phyloP scores from a whole-genome alignment of 306 rosid species.

The Glycine latifolia region DNA sequence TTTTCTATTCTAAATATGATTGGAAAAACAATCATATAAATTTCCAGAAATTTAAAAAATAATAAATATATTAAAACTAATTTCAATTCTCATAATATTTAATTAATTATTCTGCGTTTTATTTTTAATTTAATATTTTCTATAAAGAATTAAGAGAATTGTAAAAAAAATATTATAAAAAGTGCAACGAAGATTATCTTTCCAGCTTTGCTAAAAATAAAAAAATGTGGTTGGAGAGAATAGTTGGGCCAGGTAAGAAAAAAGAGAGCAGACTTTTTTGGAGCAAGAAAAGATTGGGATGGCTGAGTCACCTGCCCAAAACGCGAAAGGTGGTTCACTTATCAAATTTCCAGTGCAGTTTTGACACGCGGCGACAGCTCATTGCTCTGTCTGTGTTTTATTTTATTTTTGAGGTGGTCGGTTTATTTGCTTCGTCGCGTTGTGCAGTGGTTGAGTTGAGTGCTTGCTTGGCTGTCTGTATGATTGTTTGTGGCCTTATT shows the following conservation, averaged over 20 bases:
- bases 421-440: background rate
- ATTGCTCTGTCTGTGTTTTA: background rate
- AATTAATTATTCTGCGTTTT: too few species aligned
- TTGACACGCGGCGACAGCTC: conserved; percentile 23
- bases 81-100: too few species aligned
- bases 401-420: conserved; percentile 1
- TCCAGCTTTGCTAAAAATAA: too few species aligned
- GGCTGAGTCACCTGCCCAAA: conserved; percentile 40
- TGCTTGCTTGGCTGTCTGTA: background rate
- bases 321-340: conserved; percentile 1
- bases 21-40: too few species aligned
- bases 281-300: conserved; percentile 29
- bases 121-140: too few species aligned
- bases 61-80: too few species aligned
- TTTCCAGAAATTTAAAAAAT: too few species aligned
- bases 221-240: background rate
- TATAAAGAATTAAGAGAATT: too few species aligned
- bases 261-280: conserved; percentile 19
- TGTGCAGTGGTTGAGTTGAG: conserved; percentile 37
- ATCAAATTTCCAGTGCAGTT: background rate
- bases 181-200: too few species aligned
- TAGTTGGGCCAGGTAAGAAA: conserved; percentile 36
- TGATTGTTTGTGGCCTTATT: background rate
- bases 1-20: too few species aligned
- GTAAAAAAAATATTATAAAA: too few species aligned